Conservation (phyloP, 441 rosid genomes). For the Pelargonium myrrhifolium region DNA sequence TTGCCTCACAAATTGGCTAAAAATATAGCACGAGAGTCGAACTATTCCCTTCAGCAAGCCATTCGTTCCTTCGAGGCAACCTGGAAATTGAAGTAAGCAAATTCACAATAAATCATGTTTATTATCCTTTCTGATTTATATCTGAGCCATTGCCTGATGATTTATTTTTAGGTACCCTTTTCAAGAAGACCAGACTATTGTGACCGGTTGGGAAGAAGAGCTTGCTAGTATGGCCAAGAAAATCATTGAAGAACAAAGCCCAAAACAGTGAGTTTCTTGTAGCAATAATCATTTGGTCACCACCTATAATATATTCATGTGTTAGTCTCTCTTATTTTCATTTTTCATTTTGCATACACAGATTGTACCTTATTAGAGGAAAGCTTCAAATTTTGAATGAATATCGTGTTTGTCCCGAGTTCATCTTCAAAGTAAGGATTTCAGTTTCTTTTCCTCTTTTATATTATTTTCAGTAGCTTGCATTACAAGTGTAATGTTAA, state of each 20-base stretch:
- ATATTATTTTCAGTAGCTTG: not conserved
- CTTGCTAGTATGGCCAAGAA: slow-evolving; percentile 18
- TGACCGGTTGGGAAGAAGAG: slow-evolving; percentile 22
- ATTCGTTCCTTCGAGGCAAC: slow-evolving; percentile 36
- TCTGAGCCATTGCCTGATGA: no score
- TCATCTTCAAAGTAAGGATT: slow-evolving; percentile 11
- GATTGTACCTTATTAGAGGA: slow-evolving; percentile 16
- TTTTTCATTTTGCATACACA: not conserved
- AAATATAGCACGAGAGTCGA: slow-evolving; percentile 17
- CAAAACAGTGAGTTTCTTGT: slow-evolving; percentile 6
- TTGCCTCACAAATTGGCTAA: slow-evolving; percentile 17
- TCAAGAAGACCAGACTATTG: slow-evolving; percentile 15
- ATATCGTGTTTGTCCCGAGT: slow-evolving; percentile 12
- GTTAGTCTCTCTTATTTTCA: not conserved
- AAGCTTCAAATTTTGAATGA: slow-evolving; percentile 9
- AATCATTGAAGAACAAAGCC: slow-evolving; percentile 20
- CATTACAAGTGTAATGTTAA: not conserved
- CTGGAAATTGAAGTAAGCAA: slow-evolving; percentile 16
- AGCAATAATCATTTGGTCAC: not conserved
- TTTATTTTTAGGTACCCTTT: slow-evolving; percentile 16
- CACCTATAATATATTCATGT: not conserved
- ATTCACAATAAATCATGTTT: no score
- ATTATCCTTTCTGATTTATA: no score
- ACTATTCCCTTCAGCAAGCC: slow-evolving; percentile 31
- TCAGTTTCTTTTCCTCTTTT: no score